Percentiles rank a stretch among this genome's conserved stretches.
Evolutionary conservation across 2,329 filamentous ascomycete genomes (phyloP).

Genomic region (Alternaria atra): DNA sequence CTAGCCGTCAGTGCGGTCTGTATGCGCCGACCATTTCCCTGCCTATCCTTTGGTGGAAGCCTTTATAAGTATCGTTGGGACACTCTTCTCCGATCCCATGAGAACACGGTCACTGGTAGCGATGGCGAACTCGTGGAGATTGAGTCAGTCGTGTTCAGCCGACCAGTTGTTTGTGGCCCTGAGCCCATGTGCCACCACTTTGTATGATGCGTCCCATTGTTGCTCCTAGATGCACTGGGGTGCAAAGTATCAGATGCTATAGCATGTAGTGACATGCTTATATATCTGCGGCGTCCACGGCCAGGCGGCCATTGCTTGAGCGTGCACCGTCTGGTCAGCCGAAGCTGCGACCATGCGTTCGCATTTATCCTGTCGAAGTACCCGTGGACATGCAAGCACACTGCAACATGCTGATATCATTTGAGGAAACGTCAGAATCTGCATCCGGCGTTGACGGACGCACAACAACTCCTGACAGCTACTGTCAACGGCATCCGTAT

Average conservation of each 20-base stretch:
- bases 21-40: constrained; percentile 16
- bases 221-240: neutral
- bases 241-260: neutral
- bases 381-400: neutral
- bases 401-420: neutral
- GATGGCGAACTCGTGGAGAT: neutral
- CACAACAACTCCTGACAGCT: constrained; percentile 10
- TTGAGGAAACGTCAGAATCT: neutral
- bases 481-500: neutral
- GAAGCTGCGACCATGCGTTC: constrained; percentile 1
- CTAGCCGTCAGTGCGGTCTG: constrained; percentile 12
- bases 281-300: neutral
- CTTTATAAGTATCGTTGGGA: neutral
- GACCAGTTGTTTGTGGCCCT: neutral
- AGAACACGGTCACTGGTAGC: neutral
- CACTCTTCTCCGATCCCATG: neutral
- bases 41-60: constrained; percentile 1
- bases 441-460: neutral
- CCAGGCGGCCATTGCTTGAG: neutral
- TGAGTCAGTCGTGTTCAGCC: neutral
- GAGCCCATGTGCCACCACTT: neutral
- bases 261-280: constrained; percentile 4
- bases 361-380: neutral
- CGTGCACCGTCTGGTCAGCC: neutral
- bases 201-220: neutral